Percentiles rank a stretch among this genome's conserved stretches.
Conservation (phyloP, 768 basidiomycete species). For the Phaffia australis region DNA sequence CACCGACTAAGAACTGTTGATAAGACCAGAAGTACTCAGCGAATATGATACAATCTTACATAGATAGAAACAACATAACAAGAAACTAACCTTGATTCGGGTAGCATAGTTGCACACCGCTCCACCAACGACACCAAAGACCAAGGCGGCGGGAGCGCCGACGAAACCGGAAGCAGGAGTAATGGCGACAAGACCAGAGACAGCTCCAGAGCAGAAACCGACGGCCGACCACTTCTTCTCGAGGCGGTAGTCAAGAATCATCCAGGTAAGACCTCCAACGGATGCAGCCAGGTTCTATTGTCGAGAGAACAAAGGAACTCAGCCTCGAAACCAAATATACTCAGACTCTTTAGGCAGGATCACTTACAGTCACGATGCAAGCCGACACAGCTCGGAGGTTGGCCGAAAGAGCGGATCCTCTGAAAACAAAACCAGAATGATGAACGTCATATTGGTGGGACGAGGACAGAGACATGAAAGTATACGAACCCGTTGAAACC, state of each 20-base stretch:
- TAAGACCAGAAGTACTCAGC: constrained; percentile 44
- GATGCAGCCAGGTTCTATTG: constrained; percentile 46
- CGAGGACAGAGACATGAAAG: not conserved
- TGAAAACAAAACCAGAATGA: not conserved
- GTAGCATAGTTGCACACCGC: constrained; percentile 72
- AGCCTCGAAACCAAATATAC: not conserved
- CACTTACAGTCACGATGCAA: constrained; percentile 57
- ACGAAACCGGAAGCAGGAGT: constrained; percentile 79
- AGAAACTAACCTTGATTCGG: constrained; percentile 30
- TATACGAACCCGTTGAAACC: constrained; percentile 52
- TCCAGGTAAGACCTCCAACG: constrained; percentile 71
- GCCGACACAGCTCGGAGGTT: constrained; percentile 78
- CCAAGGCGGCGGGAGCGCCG: constrained; percentile 62
- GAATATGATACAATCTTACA: not conserved
- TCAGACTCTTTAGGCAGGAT: not conserved
- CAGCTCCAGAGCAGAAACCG: constrained; percentile 82
- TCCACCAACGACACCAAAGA: constrained; percentile 64
- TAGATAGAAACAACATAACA: not conserved
- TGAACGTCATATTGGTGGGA: not conserved
- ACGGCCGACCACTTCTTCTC: constrained; percentile 80
- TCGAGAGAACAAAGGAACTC: not conserved
- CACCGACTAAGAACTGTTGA: constrained; percentile 47
- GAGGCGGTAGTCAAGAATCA: constrained; percentile 56
- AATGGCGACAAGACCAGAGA: constrained; percentile 80
- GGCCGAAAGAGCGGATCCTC: constrained; percentile 73